Evolutionary conservation across 2,329 filamentous ascomycete genomes (phyloP).

Genomic region (Akanthomyces uredinophilus): DNA sequence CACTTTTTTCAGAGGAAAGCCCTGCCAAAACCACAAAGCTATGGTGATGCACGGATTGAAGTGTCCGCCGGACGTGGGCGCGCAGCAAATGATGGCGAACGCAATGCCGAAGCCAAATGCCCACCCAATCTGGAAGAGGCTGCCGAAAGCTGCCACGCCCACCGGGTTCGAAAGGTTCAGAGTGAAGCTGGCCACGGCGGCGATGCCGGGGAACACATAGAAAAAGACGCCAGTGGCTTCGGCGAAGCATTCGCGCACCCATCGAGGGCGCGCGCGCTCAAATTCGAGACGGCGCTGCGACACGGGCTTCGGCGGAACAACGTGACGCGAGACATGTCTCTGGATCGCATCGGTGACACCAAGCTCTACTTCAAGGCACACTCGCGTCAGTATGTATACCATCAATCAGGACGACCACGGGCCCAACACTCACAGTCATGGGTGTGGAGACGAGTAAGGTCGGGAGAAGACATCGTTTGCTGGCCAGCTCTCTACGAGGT

Average conservation of each 20-base stretch:
- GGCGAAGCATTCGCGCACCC: constrained; percentile 50
- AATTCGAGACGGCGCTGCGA: constrained; percentile 50
- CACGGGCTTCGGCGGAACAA: constrained; percentile 44
- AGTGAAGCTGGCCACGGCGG: constrained; percentile 47
- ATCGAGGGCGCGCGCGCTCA: constrained; percentile 46
- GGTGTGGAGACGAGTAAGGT: constrained; percentile 16
- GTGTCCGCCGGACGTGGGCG: constrained; percentile 48
- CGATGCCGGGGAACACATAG: constrained; percentile 49
- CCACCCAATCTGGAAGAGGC: constrained; percentile 50
- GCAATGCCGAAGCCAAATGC: constrained; percentile 53
- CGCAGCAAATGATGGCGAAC: constrained; percentile 54
- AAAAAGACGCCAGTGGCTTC: constrained; percentile 55
- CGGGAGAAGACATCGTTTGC: constrained; percentile 10
- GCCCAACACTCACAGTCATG: constrained; percentile 17
- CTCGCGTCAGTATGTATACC: background rate
- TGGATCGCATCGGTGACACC: constrained; percentile 50
- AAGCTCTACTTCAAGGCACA: constrained; percentile 35
- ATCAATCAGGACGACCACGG: background rate
- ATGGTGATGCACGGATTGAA: constrained; percentile 50
- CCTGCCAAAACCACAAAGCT: constrained; percentile 46
- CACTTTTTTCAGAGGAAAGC: constrained; percentile 54
- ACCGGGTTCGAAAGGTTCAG: constrained; percentile 38
- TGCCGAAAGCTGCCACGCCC: constrained; percentile 33
- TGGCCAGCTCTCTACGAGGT: background rate
- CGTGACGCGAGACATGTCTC: constrained; percentile 43